Evolutionary conservation across 2,329 filamentous ascomycete genomes (phyloP).

Genomic region (Bipolaris sorokiniana): DNA sequence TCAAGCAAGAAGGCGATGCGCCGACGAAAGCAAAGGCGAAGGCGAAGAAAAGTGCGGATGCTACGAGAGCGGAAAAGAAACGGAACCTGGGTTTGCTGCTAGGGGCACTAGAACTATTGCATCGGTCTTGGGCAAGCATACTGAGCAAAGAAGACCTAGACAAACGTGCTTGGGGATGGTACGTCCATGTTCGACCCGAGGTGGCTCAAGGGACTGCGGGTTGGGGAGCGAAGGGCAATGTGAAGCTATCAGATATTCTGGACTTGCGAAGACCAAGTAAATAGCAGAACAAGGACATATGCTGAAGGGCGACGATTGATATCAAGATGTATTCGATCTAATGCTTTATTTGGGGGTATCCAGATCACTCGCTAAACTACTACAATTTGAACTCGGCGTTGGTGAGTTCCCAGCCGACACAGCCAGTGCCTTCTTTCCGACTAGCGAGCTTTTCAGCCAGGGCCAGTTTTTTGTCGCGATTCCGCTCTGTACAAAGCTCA

Average conservation of each 20-base stretch:
- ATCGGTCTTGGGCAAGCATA: slow-evolving; percentile 73
- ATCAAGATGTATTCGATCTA: neutral
- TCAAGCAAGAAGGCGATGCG: slow-evolving; percentile 33
- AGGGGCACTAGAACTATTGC: slow-evolving; percentile 73
- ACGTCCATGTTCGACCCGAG: slow-evolving; percentile 75
- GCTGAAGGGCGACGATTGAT: neutral
- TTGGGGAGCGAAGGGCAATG: slow-evolving; percentile 80
- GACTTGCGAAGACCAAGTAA: slow-evolving; percentile 27
- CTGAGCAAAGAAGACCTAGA: slow-evolving; percentile 72
- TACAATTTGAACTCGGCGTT: slow-evolving; percentile 79
- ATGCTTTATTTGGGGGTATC: neutral
- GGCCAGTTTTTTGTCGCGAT: slow-evolving; percentile 70
- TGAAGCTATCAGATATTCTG: slow-evolving; percentile 69
- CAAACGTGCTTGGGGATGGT: slow-evolving; percentile 80
- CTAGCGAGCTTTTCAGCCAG: slow-evolving; percentile 73
- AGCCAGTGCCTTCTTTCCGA: slow-evolving; percentile 58
- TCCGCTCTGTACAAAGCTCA: slow-evolving; percentile 83
- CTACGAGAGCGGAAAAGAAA: slow-evolving; percentile 66
- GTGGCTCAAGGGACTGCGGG: slow-evolving; percentile 76
- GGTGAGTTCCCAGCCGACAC: slow-evolving; percentile 70
- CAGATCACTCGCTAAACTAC: slow-evolving; percentile 43
- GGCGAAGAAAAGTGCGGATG: slow-evolving; percentile 57
- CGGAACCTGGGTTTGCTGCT: slow-evolving; percentile 73
- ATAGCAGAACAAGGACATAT: no score
- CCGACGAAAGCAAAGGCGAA: slow-evolving; percentile 46